A percentile compares a stretch with the other conserved stretches of the same genome.
phyloP scores from a whole-genome alignment of 2,329 filamentous ascomycete genomes.

The Ceratocystis huliohia region DNA sequence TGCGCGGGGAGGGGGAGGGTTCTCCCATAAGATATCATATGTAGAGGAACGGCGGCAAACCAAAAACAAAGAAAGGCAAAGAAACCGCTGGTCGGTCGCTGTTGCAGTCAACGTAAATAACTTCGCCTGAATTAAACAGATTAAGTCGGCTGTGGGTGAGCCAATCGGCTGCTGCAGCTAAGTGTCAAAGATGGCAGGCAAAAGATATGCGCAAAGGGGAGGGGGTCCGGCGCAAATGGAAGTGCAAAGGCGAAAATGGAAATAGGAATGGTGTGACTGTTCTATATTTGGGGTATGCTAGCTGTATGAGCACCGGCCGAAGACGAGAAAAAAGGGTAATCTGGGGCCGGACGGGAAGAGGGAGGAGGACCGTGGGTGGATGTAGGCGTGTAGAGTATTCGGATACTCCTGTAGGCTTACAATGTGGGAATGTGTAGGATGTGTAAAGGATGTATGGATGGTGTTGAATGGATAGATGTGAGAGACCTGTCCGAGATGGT shows the following conservation, averaged over 20 bases:
- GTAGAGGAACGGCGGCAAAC: neutral
- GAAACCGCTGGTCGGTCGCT: neutral
- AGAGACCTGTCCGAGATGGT: neutral
- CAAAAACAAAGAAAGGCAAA: neutral
- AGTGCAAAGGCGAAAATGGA: neutral
- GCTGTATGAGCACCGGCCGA: neutral
- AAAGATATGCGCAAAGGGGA: neutral
- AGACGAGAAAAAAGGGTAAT: neutral
- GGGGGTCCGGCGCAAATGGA: neutral
- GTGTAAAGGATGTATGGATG: neutral
- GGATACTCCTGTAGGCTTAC: neutral
- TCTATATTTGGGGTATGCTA: neutral
- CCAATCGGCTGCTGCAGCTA: slow-evolving; percentile 9
- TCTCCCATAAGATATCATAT: neutral
- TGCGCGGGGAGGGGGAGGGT: too few relatives aligned
- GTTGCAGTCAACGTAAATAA: neutral
- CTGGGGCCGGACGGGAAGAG: neutral
- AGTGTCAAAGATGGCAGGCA: neutral
- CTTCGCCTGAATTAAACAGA: neutral
- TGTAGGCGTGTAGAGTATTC: neutral
- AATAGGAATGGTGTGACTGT: neutral
- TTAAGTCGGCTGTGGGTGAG: neutral
- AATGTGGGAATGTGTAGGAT: neutral
- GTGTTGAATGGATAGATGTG: neutral
- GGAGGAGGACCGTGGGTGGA: neutral